Evolutionary conservation across 176 grass and related monocot species (phyloP), one percentile per base, ranked within the genome.

Genomic region (Zoysia japonica): DNA sequence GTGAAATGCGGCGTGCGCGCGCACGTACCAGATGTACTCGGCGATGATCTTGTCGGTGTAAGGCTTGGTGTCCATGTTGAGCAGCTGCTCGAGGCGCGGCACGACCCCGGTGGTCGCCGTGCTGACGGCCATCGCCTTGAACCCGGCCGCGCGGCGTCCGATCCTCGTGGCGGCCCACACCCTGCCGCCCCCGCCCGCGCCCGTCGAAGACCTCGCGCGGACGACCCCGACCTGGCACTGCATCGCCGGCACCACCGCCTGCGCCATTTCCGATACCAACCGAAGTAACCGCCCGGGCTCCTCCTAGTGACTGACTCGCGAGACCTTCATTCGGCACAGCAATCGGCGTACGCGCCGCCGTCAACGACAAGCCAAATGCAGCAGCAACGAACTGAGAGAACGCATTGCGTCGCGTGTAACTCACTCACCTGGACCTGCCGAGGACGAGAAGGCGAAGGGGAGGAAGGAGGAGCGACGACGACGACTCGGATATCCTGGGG

Each of bases 11-110:
- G 55, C 19, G 6, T 9, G 39, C 13, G 44, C 16, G 36, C 12
- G 45, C 89, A 91, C 16, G 45, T 89, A 98, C 95, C 95, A 98
- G 78, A 98, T 92, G 88, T 98, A 98, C 81, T 98, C 95, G 1
- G 95, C 95, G 65, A 98, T 94, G 72, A 94, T 70, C 78, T 76
- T 98, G 88, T 94, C 86, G 60, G 90, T 94, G 86, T 67, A 91
- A 57, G 88, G 86, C 37, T 70, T 84, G 79, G 77, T 99, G 86
- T 99, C 96, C 96, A 99, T 78, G 79, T 93, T 93, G 74, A 99
- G 96, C 65, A 99, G 71, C 78, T 95, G 84, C 75, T 99, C 88
- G 53, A 99, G 74, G 77, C 96, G 87, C 19, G 90, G 71, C 57
- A 99, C 90, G 16, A 87, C 79, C 13, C 96, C 92, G 70, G 81